Percentiles rank a stretch among this genome's conserved stretches.
phyloP scores from a whole-genome alignment of 2,329 filamentous ascomycete species.

The Zasmidium citrigriseum region DNA sequence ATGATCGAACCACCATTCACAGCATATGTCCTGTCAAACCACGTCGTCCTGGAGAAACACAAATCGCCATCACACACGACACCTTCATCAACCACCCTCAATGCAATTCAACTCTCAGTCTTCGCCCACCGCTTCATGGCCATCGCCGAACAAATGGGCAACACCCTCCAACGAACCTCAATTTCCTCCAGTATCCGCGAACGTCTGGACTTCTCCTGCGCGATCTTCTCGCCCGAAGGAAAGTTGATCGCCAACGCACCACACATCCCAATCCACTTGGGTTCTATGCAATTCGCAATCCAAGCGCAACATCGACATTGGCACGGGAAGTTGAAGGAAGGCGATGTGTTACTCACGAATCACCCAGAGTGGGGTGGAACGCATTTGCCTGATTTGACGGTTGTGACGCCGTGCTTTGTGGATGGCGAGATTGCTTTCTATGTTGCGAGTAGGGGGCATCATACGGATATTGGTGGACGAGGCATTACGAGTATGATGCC shows the following conservation, averaged over 20 bases:
- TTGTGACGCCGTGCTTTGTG: conserved; percentile 42
- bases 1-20: conserved; percentile 41
- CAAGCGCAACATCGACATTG: conserved; percentile 41
- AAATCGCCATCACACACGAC: conserved; percentile 17
- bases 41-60: conserved; percentile 42
- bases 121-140: conserved; percentile 61
- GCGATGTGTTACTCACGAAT: conserved; percentile 45
- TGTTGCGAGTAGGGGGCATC: conserved; percentile 42
- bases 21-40: conserved; percentile 39
- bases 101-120: conserved; percentile 56
- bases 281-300: conserved; percentile 46
- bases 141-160: conserved; percentile 61
- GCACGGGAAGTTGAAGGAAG: conserved; percentile 35
- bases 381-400: conserved; percentile 46
- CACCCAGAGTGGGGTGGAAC: conserved; percentile 44
- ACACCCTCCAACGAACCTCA: conserved; percentile 56
- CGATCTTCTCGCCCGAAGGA: conserved; percentile 45
- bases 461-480: conserved; percentile 44
- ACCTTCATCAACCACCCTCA: conserved; percentile 28
- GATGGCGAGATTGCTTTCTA: conserved; percentile 39
- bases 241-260: conserved; percentile 45
- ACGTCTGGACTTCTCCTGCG: conserved; percentile 47
- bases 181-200: conserved; percentile 54
- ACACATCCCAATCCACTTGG: conserved; percentile 46
- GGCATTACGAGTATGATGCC: conserved; percentile 47